Base-by-base conservation (phyloP, 2,329 filamentous ascomycete species). In the Anthostomella pinea region DNA sequence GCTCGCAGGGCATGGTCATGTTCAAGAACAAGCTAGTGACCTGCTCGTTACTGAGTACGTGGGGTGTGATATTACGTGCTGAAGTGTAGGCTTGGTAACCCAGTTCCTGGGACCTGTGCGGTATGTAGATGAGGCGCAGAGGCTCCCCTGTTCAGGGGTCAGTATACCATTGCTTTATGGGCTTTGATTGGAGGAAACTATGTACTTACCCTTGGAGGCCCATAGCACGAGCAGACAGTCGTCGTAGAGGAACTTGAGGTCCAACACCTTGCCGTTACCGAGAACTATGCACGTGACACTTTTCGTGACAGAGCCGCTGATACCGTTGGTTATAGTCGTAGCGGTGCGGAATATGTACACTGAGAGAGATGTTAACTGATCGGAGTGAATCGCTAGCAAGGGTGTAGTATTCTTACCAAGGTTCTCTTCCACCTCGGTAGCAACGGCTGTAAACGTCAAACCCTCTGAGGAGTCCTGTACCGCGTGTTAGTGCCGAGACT, bases 231-330 rank as follows among this genome's bases (percentile, higher is more conserved):
- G 67, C 2, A 89, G 57, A 0, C 65, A 69, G 9, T 70, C 60
- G 37, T 84, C 77, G 49, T 83, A 72, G 27, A 86, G 70, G 52
- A 89, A 87, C 53, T 83, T 81, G 10, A 84, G 59, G 54, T 88
- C 82, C 14, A 78, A 58, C 11, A 82, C 61, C n/a, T 58, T 63
- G 8, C 63, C 63, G 5, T 62, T 52, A 1, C 59, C 63, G 2
- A 78, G 58, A 20, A 60, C 59, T 7, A 79, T 44, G 16, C 58
- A 54, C 22, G 67, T 66, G 4, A 61, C 59, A n/a, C 58, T 56
- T 2, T 65, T 65, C 2, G 59, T 49, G 3, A 63, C 52, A 22
- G 60, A 58, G 36, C 67, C 67, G 48, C 76, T 85, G 39, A 83
- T 76, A 24, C 78, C 77, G 33, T 81, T 81, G 38, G 71, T 60